Base-by-base conservation (phyloP, 2,329 filamentous ascomycete species). In the Fusarium incarnatum region DNA sequence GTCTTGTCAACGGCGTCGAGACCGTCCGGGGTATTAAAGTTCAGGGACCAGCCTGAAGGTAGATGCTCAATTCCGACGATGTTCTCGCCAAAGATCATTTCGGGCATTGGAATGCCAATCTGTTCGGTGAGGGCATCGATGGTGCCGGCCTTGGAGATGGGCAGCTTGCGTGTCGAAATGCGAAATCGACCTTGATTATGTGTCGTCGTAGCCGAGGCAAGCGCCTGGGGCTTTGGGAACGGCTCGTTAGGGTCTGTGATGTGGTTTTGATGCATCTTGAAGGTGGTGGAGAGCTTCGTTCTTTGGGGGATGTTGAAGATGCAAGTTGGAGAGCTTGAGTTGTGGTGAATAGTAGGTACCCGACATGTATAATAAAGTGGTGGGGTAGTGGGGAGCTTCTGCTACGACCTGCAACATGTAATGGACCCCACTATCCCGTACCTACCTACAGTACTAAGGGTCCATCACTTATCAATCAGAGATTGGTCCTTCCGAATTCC, bases 1-100 rank as follows among this genome's bases (percentile, higher is more conserved):
- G 94, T 98, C 86, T 98, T 99, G 83, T 97, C 95, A 50, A 99
- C 96, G 64, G 86, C 85, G 80, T 98, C 94, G 69, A 99, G 86
- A 25, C 95, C 96, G 78, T 95, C 93, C 74, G 90, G 92, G 23
- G 96, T 92, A 78, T 91, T 91, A 84, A 98, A 99, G 56, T 86
- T 83, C 68, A 98, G 84, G 46, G 84, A 84, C 94, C 94, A 99
- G 46, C 89, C 88, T n/a, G 87, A 89, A 22, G 87, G 85, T n/a
- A 83, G 67, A 82, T 98, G 94, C 56, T 89, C 85, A 64, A 99
- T 86, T 9, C 88, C 83, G 42, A 97, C 90, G 61, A 92, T 84
- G 80, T 99, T 99, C 84, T 99, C 94, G 67, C 96, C 96, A 78
- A 99, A 99, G 71, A 99, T 99, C 96, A 99, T 99, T 83, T 99